Base-by-base conservation (phyloP, 805 yeast genomes). In the Komagataella phaffii region DNA sequence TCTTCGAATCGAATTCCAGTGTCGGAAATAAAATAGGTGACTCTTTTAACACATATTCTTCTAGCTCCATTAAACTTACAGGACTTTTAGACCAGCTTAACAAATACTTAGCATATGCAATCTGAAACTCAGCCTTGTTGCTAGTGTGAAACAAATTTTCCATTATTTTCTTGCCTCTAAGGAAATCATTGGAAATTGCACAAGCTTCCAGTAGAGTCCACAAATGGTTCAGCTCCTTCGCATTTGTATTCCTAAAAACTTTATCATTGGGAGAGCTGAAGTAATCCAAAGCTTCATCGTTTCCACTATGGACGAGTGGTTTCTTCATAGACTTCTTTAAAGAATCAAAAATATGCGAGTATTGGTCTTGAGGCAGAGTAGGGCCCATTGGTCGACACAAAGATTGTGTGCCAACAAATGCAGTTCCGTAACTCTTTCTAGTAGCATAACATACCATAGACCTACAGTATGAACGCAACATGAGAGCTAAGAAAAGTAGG, bases 201-300 rank as follows among this genome's bases (percentile, higher is more conserved):
- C 90, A 83, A 0, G 93, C 91, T 58, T 88, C 95, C 46, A 88
- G 70, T 40, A 88, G 66, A 3, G 90, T 77, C 80, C 90, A 88
- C 6, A 61, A 56, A 51, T 64, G 65, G 30, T 44, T 17, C 12
- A 44, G 46, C 46, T 44, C 46, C 23, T 44, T 44, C 2, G 40
- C 40, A 4, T 30, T 30, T 30, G 12, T 30, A 30, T 30, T 30
- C 5, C 40, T 30, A 30, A 30, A 30, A 2, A 30, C 40, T 7
- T 30, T 30, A 8, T 30, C 40, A 30, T 30, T 30, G 10, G 40
- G 40, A 30, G 40, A 30, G 40, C 40, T 30, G 5, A 30, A 30
- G 40, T 30, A 30, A 30, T 30, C 40, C 14, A 14, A 30, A 12
- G 12, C n/a, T 30, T 30, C 40, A 4, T 5, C 40, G 40, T 30